These are phyloP conservation scores for Cladorrhinum sp. DNA, from an alignment of 2,329 filamentous ascomycete species.

Conservation along the genomic window DNA sequence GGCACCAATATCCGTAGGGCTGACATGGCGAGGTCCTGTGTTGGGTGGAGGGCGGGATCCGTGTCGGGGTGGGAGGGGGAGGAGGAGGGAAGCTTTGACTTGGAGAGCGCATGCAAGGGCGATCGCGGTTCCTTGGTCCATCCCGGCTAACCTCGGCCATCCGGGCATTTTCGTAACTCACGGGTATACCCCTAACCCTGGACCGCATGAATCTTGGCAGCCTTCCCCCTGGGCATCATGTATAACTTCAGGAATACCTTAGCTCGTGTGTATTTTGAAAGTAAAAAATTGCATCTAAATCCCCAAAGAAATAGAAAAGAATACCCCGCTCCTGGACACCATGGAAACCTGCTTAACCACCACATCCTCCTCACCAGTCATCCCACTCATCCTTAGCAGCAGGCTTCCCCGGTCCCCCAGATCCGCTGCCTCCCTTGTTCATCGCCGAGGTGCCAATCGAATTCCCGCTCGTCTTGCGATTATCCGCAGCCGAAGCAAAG, in stretches of 20 bases:
- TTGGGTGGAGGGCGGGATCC: slow-evolving; percentile 23
- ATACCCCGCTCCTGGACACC: not conserved
- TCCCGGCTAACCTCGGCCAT: slow-evolving; percentile 46
- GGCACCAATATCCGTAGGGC: slow-evolving; percentile 73
- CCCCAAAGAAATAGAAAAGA: not conserved
- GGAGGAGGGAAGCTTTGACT: slow-evolving; percentile 12
- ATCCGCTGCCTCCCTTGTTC: slow-evolving; percentile 47
- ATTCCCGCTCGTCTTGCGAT: slow-evolving; percentile 42
- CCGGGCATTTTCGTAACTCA: not conserved
- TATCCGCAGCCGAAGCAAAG: slow-evolving; percentile 69
- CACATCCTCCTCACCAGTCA: slow-evolving; percentile 48
- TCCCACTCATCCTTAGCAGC: slow-evolving; percentile 61
- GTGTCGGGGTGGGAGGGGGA: slow-evolving; percentile 14
- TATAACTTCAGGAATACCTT: not conserved
- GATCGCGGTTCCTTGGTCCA: slow-evolving; percentile 29
- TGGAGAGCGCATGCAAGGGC: slow-evolving; percentile 14
- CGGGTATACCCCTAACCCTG: slow-evolving; percentile 25
- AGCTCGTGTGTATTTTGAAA: not conserved
- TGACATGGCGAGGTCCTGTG: slow-evolving; percentile 48
- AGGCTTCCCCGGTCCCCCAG: slow-evolving; percentile 34
- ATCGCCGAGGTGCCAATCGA: slow-evolving; percentile 59
- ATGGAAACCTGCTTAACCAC: not conserved
- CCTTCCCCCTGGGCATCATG: not conserved
- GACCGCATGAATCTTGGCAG: not conserved
- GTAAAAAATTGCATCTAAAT: not conserved